phyloP scores from a whole-genome alignment of 345 rosid species.

The Hibiscus mutabilis region DNA sequence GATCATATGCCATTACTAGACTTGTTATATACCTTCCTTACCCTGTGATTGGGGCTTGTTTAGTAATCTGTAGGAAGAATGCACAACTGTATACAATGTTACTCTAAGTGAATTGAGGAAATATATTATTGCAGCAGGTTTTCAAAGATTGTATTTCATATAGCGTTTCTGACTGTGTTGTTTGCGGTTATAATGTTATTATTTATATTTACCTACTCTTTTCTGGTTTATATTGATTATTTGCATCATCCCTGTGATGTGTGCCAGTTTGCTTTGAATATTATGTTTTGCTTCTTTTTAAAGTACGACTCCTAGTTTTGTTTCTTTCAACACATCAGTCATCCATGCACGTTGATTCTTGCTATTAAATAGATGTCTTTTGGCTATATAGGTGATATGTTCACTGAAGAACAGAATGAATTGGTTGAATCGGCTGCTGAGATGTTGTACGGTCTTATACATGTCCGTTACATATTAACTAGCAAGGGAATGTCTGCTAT shows the following conservation, averaged over 20 bases:
- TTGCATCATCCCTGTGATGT: background rate
- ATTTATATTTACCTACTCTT: background rate
- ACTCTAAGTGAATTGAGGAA: too few relatives aligned
- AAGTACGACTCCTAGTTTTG: background rate
- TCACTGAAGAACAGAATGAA: conserved; percentile 94
- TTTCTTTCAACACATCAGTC: background rate
- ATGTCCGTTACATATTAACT: conserved; percentile 79
- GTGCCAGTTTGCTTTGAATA: background rate
- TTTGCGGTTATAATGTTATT: background rate
- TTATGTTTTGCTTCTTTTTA: background rate
- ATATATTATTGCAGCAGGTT: background rate
- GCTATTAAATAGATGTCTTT: conserved; percentile 5
- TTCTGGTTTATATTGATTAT: background rate
- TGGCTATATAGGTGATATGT: conserved; percentile 69
- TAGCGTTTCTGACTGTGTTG: background rate
- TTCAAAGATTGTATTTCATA: background rate
- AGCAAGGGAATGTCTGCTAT: conserved; percentile 93
- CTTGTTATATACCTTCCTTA: background rate
- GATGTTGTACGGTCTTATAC: conserved; percentile 94
- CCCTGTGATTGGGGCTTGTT: background rate
- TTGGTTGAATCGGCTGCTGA: conserved; percentile 95
- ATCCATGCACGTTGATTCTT: background rate
- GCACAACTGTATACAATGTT: background rate
- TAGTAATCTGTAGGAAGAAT: background rate
- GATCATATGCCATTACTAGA: background rate